Base-by-base conservation (phyloP, 768 basidiomycete genomes). In the Pisolithus sp. region DNA sequence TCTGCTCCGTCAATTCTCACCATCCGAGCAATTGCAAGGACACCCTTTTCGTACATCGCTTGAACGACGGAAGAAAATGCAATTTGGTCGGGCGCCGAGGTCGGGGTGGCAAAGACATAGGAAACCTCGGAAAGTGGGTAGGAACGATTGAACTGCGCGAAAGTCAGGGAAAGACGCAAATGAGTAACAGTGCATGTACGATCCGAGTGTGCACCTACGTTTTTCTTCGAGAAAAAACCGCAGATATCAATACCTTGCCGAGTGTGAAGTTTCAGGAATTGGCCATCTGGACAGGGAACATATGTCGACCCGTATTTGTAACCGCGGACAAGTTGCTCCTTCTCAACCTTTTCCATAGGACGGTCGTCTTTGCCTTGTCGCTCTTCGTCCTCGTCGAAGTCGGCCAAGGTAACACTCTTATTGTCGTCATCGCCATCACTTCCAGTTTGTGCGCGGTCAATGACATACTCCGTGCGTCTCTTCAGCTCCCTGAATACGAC, bases 281-380 rank as follows among this genome's bases (percentile, higher is more conserved):
- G 82, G n/a, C 83, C 89, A 48, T 91, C 89, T 2, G 89, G 87
- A 67, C 86, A 85, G 0, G 90, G 91, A 3, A 82, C 86, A 67
- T 91, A 93, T 1, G 89, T 86, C 2, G 90, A 78, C 18, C 94
- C 94, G 61, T 96, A 95, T 69, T 89, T 88, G 74, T 88, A 94
- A 2, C 90, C 92, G 57, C 76, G 72, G 21, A 90, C 74, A 7
- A 93, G 80, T 36, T 92, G 78, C 58, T 90, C 86, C 67, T 86
- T 86, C 63, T 89, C 84, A 6, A 89, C 79, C 53, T 77, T 79
- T 59, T 80, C 76, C 23, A 73, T 51, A 15, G 63, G 65, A 68
- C 72, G 65, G 21, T 71, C 71, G 17, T 67, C 64, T 12, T 68
- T 70, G 7, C 59, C 52, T 15, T 62, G 62, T 4, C 70, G 71